These are phyloP conservation scores for Amphicarpaea edgeworthii DNA, from an alignment of 306 rosid genomes.

Conservation along the genomic window DNA sequence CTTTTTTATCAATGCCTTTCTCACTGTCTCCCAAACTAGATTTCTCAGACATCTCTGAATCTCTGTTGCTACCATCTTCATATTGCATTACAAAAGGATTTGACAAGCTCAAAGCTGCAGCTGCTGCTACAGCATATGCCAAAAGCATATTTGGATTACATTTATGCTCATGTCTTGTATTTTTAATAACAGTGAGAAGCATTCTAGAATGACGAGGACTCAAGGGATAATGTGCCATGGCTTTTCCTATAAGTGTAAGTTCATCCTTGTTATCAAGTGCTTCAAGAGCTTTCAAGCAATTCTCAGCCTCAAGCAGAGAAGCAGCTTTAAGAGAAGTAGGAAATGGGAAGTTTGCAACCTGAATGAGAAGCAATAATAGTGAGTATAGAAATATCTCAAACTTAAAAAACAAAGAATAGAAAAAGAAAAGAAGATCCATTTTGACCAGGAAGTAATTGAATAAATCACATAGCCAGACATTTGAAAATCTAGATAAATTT, in stretches of 20 bases:
- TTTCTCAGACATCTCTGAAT: constrained; percentile 50
- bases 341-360: constrained; percentile 89
- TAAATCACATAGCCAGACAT: constrained; percentile 25
- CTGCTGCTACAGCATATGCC: constrained; percentile 83
- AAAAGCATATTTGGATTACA: constrained; percentile 65
- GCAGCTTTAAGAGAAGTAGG: constrained; percentile 80
- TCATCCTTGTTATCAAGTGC: constrained; percentile 78
- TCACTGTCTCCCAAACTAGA: constrained; percentile 36
- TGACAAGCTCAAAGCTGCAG: constrained; percentile 89
- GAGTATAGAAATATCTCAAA: constrained; percentile 17
- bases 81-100: constrained; percentile 74
- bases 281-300: constrained; percentile 85
- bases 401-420: neutral
- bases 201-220: constrained; percentile 98
- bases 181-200: constrained; percentile 78
- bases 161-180: constrained; percentile 57
- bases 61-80: constrained; percentile 65
- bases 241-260: constrained; percentile 77
- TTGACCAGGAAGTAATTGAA: constrained; percentile 12
- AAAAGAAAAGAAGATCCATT: neutral
- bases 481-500: constrained; percentile 13
- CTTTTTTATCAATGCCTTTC: constrained; percentile 56
- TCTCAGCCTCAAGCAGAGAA: constrained; percentile 77
- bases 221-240: constrained; percentile 89
- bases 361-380: constrained; percentile 33